Base-by-base conservation (phyloP, 2,329 filamentous ascomycete species). In the Paracamarosporium sp. region DNA sequence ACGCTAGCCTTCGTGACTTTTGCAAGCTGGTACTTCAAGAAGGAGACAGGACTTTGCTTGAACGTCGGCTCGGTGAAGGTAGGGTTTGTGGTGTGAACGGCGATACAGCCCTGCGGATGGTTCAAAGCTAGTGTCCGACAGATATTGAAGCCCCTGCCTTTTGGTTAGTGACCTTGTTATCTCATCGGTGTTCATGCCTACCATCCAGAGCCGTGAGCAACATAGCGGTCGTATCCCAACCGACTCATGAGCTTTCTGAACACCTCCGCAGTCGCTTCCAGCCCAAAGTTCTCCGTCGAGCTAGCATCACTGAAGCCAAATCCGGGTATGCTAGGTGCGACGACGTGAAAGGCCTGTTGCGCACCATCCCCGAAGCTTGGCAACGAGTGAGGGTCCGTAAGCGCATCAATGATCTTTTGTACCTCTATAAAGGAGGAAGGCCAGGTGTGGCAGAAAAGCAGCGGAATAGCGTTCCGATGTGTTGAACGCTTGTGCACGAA, bases 221-320 rank as follows among this genome's bases (percentile, higher is more conserved):
- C 76, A 65, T 89, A 91, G 43, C 80, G 73, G 9, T 77, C 60
- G 66, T 91, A 90, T 1, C 81, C 83, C 6, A 90, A 75, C 27
- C 83, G 79, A 48, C 73, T 73, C 88, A 91, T 91, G 53, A 91
- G 67, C 0, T 66, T 73, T 65, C 88, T 78, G 51, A 90, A 81
- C 12, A 88, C 73, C 1, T 80, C 79, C 0, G 86, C 87, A 0
- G 86, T 85, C 12, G 81, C 77, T 5, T 78, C 69, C 54, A 86
- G 73, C n/a, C 82, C 80, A 66, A 82, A 78, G 7, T 75, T 75
- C 46, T 82, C 81, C 53, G 79, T 79, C 0, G 80, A 77, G 36
- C 88, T 79, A 2, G 86, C 79, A 70, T 90, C 87, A 70, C 87
- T 89, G 67, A 90, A 91, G 15, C 87, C 88, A 44, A 89, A 78